Evolutionary conservation across 129 eudicot species (phyloP), one percentile per base, ranked within the genome.

Genomic region (Centella asiatica): DNA sequence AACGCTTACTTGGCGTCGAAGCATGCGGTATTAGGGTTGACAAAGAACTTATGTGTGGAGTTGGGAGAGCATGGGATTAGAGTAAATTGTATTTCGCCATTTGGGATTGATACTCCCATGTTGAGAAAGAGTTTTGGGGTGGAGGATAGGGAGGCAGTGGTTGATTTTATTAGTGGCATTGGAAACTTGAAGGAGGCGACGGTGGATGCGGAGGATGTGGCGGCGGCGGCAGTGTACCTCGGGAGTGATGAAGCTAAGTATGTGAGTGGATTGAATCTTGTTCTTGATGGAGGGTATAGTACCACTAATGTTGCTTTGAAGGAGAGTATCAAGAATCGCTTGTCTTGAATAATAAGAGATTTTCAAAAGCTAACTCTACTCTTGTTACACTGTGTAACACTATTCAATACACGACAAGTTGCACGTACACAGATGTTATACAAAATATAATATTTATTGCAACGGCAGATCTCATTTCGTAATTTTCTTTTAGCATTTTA

Each of bases 241-340:
- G 69, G 58, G 12, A 64, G 59, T 32, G 69, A 64, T 23, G 69
- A 46, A 23, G 53, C 69, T 1, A 64, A 49, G 33, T 32, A 48
- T 29, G 59, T 64, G 46, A 64, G 69, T 33, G 69, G 69, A 11
- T 32, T 46, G 34, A 64, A 64, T 46, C 57, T 64, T 4, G 69
- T 49, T 22, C 12, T 64, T 22, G 69, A 64, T 25, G 69, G 69
- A 13, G 69, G 59, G 36, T 64, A 29, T 22, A 48, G 57, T 37
- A 49, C 69, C 8, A 64, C 58, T 22, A 64, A 64, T 47, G 25
- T 7, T 4, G 68, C 57, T 64, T 17, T 33, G 29, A 57, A n/a
- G 65, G 6, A 48, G 59, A 57, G 22, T 6, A n/a, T 25, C n/a
- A n/a, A n/a, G n/a, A n/a, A n/a, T n/a, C n/a, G n/a, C n/a, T n/a